Evolutionary conservation across 306 rosid genomes (phyloP).

Genomic region (Vigna mungo): DNA sequence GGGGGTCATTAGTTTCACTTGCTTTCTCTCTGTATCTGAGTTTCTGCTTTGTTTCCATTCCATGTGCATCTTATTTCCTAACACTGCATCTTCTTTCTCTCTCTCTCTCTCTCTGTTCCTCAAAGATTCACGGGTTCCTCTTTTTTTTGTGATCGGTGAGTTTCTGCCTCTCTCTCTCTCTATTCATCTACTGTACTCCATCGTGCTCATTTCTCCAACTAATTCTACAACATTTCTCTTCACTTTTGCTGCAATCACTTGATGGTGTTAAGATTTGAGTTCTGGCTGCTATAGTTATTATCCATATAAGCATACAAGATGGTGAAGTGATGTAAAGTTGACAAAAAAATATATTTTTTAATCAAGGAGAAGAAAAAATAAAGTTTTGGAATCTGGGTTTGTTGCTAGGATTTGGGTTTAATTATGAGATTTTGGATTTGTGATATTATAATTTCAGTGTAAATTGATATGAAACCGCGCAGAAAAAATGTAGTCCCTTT

Average conservation of each 20-base stretch:
- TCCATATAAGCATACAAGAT: constrained; percentile 33
- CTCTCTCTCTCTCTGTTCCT: constrained; percentile 41
- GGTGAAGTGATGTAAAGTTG: constrained; percentile 40
- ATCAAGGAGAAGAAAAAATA: constrained; percentile 26
- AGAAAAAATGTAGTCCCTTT: constrained; percentile 35
- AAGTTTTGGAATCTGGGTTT: constrained; percentile 57
- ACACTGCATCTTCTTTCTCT: constrained; percentile 53
- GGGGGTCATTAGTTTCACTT: constrained; percentile 61
- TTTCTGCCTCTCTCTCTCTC: constrained; percentile 8
- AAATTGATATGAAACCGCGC: constrained; percentile 17
- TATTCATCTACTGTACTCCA: constrained; percentile 32
- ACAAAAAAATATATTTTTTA: constrained; percentile 27
- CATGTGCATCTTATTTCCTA: constrained; percentile 61
- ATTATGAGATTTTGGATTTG: constrained; percentile 32
- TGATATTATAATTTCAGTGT: constrained; percentile 29
- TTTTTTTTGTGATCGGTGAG: constrained; percentile 64
- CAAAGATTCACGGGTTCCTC: constrained; percentile 38
- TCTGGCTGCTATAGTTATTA: constrained; percentile 23
- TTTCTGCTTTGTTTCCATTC: constrained; percentile 51
- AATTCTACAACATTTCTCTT: constrained; percentile 22
- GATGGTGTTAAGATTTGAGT: constrained; percentile 41
- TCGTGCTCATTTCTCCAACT: not conserved
- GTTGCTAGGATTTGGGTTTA: constrained; percentile 40
- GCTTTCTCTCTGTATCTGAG: constrained; percentile 48
- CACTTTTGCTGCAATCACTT: constrained; percentile 32